Percentiles rank a stretch among this genome's conserved stretches.
These are phyloP conservation scores for Fusarium luffae DNA, from an alignment of 2,329 filamentous ascomycete genomes.

Conservation along the genomic window DNA sequence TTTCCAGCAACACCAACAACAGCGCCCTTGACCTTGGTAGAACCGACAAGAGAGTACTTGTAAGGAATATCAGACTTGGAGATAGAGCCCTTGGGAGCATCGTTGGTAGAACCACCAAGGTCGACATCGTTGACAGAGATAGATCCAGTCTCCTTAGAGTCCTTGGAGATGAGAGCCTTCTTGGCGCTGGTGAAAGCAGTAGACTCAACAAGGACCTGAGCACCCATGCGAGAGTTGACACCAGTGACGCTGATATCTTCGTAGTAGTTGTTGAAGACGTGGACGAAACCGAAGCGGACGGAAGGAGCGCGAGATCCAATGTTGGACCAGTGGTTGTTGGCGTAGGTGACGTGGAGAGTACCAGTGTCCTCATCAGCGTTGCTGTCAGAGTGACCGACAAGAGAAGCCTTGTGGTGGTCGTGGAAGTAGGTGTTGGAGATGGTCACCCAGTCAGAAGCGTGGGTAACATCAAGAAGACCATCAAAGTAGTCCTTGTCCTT, in stretches of 20 bases:
- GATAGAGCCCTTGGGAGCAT: constrained; percentile 62
- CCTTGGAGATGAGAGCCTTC: constrained; percentile 52
- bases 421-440: constrained; percentile 50
- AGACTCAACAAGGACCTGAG: constrained; percentile 69
- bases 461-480: constrained; percentile 71
- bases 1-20: constrained; percentile 55
- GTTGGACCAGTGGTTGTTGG: constrained; percentile 74
- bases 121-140: constrained; percentile 56
- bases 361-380: constrained; percentile 69
- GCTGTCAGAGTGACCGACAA: constrained; percentile 69
- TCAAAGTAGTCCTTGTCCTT: constrained; percentile 78
- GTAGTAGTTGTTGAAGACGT: constrained; percentile 67
- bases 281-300: constrained; percentile 73
- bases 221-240: constrained; percentile 67
- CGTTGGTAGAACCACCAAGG: constrained; percentile 52
- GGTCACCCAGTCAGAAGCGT: constrained; percentile 71
- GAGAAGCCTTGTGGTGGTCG: constrained; percentile 66
- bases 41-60: constrained; percentile 58
- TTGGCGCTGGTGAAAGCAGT: constrained; percentile 59
- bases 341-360: constrained; percentile 71
- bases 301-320: constrained; percentile 72
- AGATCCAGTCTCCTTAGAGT: constrained; percentile 56
- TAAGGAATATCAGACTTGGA: constrained; percentile 65
- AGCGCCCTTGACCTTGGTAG: constrained; percentile 57
- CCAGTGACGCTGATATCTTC: constrained; percentile 56